These are phyloP conservation scores for Penicillium sp. DNA, from an alignment of 2,329 filamentous ascomycete species.

Conservation along the genomic window DNA sequence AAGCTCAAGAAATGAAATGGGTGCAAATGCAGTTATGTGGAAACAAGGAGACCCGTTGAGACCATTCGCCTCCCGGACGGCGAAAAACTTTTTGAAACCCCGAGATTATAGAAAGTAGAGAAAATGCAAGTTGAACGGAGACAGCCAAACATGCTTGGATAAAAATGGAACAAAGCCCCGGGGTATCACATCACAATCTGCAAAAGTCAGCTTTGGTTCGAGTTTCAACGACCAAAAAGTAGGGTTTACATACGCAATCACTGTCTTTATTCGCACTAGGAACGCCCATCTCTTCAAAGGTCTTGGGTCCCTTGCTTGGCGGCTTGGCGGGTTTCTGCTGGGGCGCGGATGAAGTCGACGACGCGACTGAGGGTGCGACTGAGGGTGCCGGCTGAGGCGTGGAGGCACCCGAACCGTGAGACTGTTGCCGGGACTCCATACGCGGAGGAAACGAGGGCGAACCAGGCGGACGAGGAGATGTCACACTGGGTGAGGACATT, in stretches of 20 bases:
- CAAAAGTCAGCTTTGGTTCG: slow-evolving; percentile 15
- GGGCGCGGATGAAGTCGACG: slow-evolving; percentile 32
- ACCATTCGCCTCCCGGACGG: slow-evolving; percentile 16
- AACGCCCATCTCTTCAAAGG: slow-evolving; percentile 98
- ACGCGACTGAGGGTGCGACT: slow-evolving; percentile 14
- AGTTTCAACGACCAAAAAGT: background rate
- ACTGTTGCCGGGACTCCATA: slow-evolving; percentile 32
- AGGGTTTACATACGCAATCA: slow-evolving; percentile 73
- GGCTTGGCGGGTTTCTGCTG: slow-evolving; percentile 39
- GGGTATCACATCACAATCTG: slow-evolving; percentile 48
- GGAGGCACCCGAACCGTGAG: slow-evolving; percentile 41
- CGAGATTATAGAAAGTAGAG: slow-evolving; percentile 14
- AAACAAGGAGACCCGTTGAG: slow-evolving; percentile 9
- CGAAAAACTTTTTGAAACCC: slow-evolving; percentile 11
- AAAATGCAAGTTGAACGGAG: slow-evolving; percentile 15
- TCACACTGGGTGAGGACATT: slow-evolving; percentile 19
- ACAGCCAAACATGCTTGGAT: slow-evolving; percentile 13
- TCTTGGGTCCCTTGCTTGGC: slow-evolving; percentile 78
- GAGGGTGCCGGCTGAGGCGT: slow-evolving; percentile 37
- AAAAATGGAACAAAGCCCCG: slow-evolving; percentile 18
- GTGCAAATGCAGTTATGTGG: slow-evolving; percentile 24
- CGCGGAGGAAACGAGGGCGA: slow-evolving; percentile 39
- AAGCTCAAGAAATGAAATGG: slow-evolving; percentile 15
- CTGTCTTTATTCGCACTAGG: slow-evolving; percentile 77
- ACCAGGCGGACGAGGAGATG: slow-evolving; percentile 28